Evolutionary conservation across 768 basidiomycete genomes (phyloP), one percentile per base, ranked within the genome.

Genomic region (Dictyophora rubrovolvata): DNA sequence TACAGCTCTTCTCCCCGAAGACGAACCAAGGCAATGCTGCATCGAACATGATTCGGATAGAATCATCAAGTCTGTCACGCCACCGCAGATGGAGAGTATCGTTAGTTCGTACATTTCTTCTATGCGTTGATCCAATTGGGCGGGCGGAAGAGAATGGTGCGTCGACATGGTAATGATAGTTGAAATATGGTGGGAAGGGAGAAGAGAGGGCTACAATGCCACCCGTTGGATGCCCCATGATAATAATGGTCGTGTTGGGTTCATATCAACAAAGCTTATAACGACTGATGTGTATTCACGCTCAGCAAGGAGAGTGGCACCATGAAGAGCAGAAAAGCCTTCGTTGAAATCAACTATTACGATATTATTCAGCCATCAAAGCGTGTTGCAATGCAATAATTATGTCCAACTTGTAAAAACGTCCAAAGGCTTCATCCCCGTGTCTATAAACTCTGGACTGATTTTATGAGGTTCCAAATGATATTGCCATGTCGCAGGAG

Each of bases 221-320:
- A 21, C 96, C 96, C 96, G 98, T 99, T 11, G 94, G 96, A 69
- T 98, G 95, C 1, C 89, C 96, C 69, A 98, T 74, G 60, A 98
- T 67, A 51, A 87, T 80, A 56, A 98, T 81, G 36, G 73, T 65
- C 2, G 88, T 85, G 55, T 78, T 68, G 14, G 72, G 61, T 1
- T 82, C 80, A 69, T 97, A 96, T 23, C 83, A 62, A 97, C 87
- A 66, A 88, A 89, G 8, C 75, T 70, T 60, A 96, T 82, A 16
- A 87, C 86, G 47, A 77, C 74, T 36, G 80, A 72, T 12, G 89
- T 78, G 71, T 92, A 98, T 23, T 75, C 70, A 20, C 84, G 87
- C 71, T 99, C 87, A 5, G 89, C 81, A 61, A 85, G 79, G 11
- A 98, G 77, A 0, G 95, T 98, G 0, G 86, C 79, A 0, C 91